Evolutionary conservation across 1,284 basidiomycete genomes (phyloP), one percentile per base, ranked within the genome.

Genomic region (Ustilago crameri): DNA sequence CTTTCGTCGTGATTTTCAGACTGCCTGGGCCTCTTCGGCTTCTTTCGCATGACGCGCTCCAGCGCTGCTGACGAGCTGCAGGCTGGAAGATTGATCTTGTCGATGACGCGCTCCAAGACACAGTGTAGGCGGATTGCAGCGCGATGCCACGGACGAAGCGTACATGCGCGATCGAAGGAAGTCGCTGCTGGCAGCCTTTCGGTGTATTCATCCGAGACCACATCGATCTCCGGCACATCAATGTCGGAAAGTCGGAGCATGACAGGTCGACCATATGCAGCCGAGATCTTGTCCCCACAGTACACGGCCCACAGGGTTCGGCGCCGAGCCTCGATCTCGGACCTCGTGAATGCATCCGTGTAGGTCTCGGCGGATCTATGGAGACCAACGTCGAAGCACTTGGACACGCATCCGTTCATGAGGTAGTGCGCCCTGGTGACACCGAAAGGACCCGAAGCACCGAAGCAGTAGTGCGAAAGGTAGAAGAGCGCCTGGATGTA

Each of bases 401-500:
- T 73, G 0, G 70, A 73, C 3, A 73, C 70, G 44, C 64, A 67
- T n/a, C 65, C 70, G 32, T 73, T 73, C 45, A 73, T 73, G 9
- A 73, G 54, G n/a, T 73, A 68, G 41, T 73, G 70, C 1, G 60
- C 70, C 14, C 65, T 45, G 0, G 65, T 68, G 1, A 68, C 65
- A n/a, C 70, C 70, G 18, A 64, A 68, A 5, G 70, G 70, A 3
- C 65, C 70, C 0, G 64, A 73, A 9, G 65, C 70, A 40, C 70
- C 70, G 23, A 73, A 73, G 51, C 70, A 73, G 50, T 73, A 59
- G 61, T 73, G 64, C 5, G 70, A 68, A 3, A 73, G 50, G 37
- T 73, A 73, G 57, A 73, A 73, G 26, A 73, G 57, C 5, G 70
- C 65, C 35, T 73, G 70, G 40, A 73, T 73, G 49, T 73, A 64